Percentiles rank a stretch among this genome's conserved stretches.
phyloP scores from a whole-genome alignment of 1,139 yeast species.

The Scheffersomyces cryptocercus region DNA sequence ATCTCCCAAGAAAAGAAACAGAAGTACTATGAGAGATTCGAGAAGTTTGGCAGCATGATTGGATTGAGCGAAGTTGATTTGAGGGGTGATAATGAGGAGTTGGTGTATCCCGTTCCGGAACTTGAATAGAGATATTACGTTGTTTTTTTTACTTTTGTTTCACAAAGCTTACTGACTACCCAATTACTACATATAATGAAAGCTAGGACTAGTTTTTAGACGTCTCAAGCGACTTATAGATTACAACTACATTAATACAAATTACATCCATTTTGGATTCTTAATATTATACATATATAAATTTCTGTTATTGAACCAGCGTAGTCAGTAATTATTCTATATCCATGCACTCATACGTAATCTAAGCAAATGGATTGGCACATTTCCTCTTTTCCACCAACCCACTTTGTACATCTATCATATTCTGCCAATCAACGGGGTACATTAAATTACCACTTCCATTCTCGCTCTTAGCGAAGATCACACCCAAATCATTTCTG shows the following conservation, averaged over 20 bases:
- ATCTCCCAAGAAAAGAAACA: constrained; percentile 58
- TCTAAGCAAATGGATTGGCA: constrained; percentile 73
- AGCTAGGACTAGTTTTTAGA: too few relatives aligned
- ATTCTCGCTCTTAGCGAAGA: constrained; percentile 72
- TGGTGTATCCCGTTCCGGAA: constrained; percentile 23
- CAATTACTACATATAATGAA: too few relatives aligned
- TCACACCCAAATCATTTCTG: constrained; percentile 87
- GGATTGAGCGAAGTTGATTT: constrained; percentile 85
- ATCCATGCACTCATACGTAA: too few relatives aligned
- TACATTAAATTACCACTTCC: constrained; percentile 82
- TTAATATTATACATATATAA: too few relatives aligned
- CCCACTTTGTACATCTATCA: constrained; percentile 79
- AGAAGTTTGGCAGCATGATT: constrained; percentile 63
- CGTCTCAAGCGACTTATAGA: too few relatives aligned
- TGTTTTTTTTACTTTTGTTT: too few relatives aligned
- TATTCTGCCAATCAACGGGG: constrained; percentile 95
- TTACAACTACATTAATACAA: too few relatives aligned
- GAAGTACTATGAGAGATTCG: constrained; percentile 62
- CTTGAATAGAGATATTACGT: not conserved
- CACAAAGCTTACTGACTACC: too few relatives aligned
- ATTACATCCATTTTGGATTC: too few relatives aligned
- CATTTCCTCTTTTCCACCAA: constrained; percentile 79
- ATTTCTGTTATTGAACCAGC: too few relatives aligned
- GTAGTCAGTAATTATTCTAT: too few relatives aligned
- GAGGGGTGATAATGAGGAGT: constrained; percentile 54